Base-by-base conservation (phyloP, 495 filamentous ascomycete species). In the Pseudoneurospora amorphoporcata region DNA sequence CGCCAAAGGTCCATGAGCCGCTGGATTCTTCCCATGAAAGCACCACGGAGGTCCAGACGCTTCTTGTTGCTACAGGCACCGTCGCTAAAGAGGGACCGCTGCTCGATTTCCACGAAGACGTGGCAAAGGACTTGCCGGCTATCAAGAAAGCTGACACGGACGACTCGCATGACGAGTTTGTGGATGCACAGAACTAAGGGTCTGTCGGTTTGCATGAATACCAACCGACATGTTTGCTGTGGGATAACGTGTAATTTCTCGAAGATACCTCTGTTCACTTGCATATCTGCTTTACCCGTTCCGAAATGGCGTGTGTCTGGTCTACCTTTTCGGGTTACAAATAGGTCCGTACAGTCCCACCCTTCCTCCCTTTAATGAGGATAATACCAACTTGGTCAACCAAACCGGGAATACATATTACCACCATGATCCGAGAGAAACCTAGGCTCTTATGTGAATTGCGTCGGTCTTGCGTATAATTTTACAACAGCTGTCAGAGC, bases 101-200 rank as follows among this genome's bases (percentile, higher is more conserved):
- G 61, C 81, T 86, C 37, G 81, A 87, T 74, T 88, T 88, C 70
- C 80, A 86, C 39, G 73, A 80, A 6, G 85, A 88, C 69, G n/a
- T 88, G 78, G 81, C 83, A 75, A 82, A 81, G 45, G 70, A 76
- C 39, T 72, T 87, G 39, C 86, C 85, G 5, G 19, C 71, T 3
- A 69, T 72, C 68, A 79, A 78, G 72, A 70, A 76, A 42, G 16
- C 72, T 1, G 75, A 77, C 41, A 75, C 76, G 29, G 73, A 72
- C 8, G 80, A 77, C 7, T 81, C 79, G 8, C 72, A 77, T 16
- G 79, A 81, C 73, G 76, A 79, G 7, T 81, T 82, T 70, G 76
- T 79, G 38, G 80, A 82, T 47, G 80, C 80, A 16, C 73, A 76
- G 38, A 79, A 70, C 8, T 79, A 74, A 41, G 32, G n/a, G 1